Evolutionary conservation across 805 yeast genomes (phyloP), one percentile per base, ranked within the genome.

Genomic region (Candida jianshihensis): DNA sequence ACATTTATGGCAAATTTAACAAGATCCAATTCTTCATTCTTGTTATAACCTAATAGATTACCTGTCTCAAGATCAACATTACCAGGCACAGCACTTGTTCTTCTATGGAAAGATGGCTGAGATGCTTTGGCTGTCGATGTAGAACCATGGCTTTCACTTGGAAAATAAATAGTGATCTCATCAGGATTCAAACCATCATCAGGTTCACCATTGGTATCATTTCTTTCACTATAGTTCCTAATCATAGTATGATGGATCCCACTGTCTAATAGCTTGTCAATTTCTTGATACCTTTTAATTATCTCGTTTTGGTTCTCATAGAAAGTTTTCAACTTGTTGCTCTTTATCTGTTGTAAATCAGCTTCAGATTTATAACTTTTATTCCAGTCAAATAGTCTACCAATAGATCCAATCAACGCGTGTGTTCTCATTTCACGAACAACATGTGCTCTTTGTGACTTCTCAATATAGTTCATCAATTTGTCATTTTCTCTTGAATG

Each of bases 191-290:
- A 5, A 7, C 13, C 26, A 24, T 6, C 26, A 15, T 17, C 30
- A 22, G 19, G n/a, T 5, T 27, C 50, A 17, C 43, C 44, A 12
- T 46, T 53, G 3, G 48, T 39, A 6, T 49, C 49, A 42, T 49
- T 42, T 37, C 57, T 36, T 35, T 52, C 43, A 34, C 44, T 30
- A 47, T 83, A 82, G 34, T 71, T 75, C 31, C 72, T 64, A 35
- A 84, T 66, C 78, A 83, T 78, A 30, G 71, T 64, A 40, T 70
- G 67, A 44, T 78, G 83, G 39, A 83, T 68, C 1, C 88, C 88
- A 4, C 85, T 73, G 49, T 81, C 92, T 31, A 83, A 63, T 35
- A 82, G 61, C 34, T 64, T 61, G 52, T 83, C 94, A 19, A 83
- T 74, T 39, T 73, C 81, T 26, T 56, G 54, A 48, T 72, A 80